phyloP scores from a whole-genome alignment of 1,284 basidiomycete species.

The Xanthoconium separans region DNA sequence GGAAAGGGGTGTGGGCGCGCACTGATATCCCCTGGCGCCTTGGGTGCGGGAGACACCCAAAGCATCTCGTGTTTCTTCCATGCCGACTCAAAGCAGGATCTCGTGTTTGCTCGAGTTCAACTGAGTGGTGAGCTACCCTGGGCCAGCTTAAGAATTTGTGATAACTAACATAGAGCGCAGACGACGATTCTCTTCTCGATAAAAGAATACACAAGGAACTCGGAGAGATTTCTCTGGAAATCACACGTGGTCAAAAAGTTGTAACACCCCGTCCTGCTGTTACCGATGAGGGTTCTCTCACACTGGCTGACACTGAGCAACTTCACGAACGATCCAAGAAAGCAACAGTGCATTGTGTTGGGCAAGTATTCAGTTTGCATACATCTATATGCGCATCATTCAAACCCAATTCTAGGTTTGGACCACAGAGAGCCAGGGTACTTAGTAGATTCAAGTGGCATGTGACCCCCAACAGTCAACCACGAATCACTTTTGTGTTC shows the following conservation, averaged over 20 bases:
- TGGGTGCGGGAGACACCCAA: background rate
- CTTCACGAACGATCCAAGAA: conserved; percentile 18
- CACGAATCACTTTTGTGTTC: conserved; percentile 15
- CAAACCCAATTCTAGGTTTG: conserved; percentile 3
- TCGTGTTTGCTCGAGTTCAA: conserved; percentile 18
- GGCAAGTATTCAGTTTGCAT: conserved; percentile 1
- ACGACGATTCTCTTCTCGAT: conserved; percentile 22
- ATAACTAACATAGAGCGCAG: conserved; percentile 1
- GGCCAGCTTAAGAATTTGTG: background rate
- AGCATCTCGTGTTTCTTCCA: background rate
- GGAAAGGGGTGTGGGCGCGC: accelerated
- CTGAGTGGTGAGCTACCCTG: conserved; percentile 8
- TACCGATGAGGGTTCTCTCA: too few species aligned
- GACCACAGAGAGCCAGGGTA: background rate
- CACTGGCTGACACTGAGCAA: background rate
- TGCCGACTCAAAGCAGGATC: background rate
- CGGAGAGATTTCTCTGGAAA: conserved; percentile 11
- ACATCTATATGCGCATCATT: background rate
- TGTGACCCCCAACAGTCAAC: conserved; percentile 3
- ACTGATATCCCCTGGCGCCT: accelerated
- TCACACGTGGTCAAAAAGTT: conserved; percentile 1
- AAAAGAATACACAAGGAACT: conserved; percentile 6
- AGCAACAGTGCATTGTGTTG: conserved; percentile 12
- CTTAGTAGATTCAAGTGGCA: accelerated
- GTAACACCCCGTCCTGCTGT: accelerated